Percentiles rank a stretch among this genome's conserved stretches.
Evolutionary conservation across 208 protist genomes (phyloP).

Genomic region (Angomonas ambiguus): DNA sequence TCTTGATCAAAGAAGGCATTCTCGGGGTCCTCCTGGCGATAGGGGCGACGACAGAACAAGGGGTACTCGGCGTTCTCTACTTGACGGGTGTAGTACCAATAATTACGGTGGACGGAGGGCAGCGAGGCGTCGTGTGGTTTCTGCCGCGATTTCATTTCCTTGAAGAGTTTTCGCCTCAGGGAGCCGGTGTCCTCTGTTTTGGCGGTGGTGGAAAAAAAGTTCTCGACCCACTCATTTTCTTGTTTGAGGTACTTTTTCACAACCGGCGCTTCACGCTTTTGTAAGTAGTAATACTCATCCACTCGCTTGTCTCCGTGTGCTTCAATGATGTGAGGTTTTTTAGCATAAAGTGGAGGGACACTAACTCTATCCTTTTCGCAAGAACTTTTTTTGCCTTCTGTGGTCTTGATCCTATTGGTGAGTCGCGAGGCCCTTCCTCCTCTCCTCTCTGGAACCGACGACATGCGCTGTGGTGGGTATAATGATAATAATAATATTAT

Average conservation of each 20-base stretch:
- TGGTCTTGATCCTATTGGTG: background rate
- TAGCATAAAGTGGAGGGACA: constrained; percentile 11
- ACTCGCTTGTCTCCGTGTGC: constrained; percentile 34
- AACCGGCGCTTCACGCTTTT: constrained; percentile 28
- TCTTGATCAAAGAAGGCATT: constrained; percentile 48
- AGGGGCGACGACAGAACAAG: constrained; percentile 50
- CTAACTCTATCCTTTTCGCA: background rate
- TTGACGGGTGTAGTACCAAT: constrained; percentile 69
- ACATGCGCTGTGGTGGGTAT: too few relatives aligned
- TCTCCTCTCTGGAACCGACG: background rate
- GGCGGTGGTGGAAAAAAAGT: constrained; percentile 21
- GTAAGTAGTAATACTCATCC: constrained; percentile 60
- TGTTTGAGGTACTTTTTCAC: constrained; percentile 31
- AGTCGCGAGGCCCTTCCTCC: background rate
- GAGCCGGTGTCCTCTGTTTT: background rate
- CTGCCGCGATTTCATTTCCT: constrained; percentile 45
- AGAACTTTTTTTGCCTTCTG: background rate
- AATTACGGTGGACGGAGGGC: constrained; percentile 41
- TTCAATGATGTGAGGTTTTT: constrained; percentile 16
- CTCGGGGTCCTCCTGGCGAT: constrained; percentile 4
- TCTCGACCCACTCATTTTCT: constrained; percentile 44
- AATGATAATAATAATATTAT: too few relatives aligned
- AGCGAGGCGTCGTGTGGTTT: constrained; percentile 51
- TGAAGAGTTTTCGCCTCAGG: constrained; percentile 29
- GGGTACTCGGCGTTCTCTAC: constrained; percentile 51